Conservation (phyloP, 106 monocot genomes). For the Dendrobium chrysotoxum region DNA sequence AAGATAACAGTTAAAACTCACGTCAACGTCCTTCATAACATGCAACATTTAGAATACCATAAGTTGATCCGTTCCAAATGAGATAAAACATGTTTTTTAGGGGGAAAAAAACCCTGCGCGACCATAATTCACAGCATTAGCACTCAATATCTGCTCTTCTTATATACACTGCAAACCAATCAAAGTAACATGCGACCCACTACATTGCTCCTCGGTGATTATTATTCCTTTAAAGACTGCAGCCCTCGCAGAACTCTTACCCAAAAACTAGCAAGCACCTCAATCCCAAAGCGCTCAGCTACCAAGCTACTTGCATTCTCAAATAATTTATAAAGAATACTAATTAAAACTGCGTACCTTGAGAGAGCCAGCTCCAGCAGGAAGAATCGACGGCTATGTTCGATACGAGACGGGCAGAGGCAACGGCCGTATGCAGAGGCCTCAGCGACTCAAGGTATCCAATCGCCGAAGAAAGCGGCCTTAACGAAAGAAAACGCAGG, state of each 20-base stretch:
- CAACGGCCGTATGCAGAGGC: slow-evolving; percentile 52
- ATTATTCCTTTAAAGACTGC: background rate
- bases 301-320: background rate
- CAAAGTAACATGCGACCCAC: background rate
- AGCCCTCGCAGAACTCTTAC: background rate
- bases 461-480: slow-evolving; percentile 28
- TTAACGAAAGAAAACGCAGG: background rate
- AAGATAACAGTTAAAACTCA: no score
- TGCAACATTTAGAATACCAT: no score
- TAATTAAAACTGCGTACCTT: slow-evolving; percentile 22
- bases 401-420: slow-evolving; percentile 40
- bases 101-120: background rate
- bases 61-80: background rate
- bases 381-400: slow-evolving; percentile 45
- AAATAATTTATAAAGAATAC: background rate
- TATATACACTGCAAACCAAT: background rate
- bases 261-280: background rate
- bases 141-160: background rate
- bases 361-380: slow-evolving; percentile 56
- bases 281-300: background rate
- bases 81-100: background rate
- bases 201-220: background rate
- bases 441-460: slow-evolving; percentile 30
- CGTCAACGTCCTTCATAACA: no score
- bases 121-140: background rate